These are phyloP conservation scores for Sergeia podlipaevii DNA, from an alignment of 208 protist species.

Conservation along the genomic window DNA sequence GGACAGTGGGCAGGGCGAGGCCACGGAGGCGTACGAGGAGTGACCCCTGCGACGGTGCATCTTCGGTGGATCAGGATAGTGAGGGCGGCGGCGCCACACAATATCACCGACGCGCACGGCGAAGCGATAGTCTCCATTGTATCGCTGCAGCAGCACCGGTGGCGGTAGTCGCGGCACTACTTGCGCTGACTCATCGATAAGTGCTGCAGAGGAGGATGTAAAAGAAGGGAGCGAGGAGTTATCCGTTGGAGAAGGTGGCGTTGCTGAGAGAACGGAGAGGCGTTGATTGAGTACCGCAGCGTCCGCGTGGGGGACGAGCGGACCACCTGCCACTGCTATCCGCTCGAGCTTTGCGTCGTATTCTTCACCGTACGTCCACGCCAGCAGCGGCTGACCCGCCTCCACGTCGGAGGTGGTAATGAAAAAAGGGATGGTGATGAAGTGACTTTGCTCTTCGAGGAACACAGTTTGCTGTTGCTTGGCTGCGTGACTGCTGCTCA, in stretches of 20 bases:
- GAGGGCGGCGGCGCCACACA: constrained; percentile 64
- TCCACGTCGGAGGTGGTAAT: constrained; percentile 70
- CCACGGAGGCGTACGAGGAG: background rate
- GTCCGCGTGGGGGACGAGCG: constrained; percentile 62
- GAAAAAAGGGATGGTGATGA: constrained; percentile 80
- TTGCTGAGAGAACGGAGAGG: too few relatives aligned
- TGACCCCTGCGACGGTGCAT: background rate
- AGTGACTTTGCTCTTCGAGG: constrained; percentile 55
- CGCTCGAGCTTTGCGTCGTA: constrained; percentile 87
- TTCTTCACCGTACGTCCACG: constrained; percentile 87
- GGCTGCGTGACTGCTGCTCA: background rate
- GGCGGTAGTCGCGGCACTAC: too few relatives aligned
- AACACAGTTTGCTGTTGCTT: constrained; percentile 26
- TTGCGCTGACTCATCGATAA: too few relatives aligned
- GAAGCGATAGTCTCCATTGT: constrained; percentile 77
- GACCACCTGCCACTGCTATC: constrained; percentile 49
- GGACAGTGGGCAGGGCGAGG: background rate
- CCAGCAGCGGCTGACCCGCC: constrained; percentile 55
- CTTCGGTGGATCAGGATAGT: constrained; percentile 3
- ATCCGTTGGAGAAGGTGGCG: too few relatives aligned
- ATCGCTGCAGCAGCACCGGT: constrained; percentile 58
- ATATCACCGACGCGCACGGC: constrained; percentile 62
- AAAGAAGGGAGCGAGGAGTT: too few relatives aligned
- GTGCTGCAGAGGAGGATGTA: too few relatives aligned
- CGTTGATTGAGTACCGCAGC: constrained; percentile 56